Base-by-base conservation (phyloP, 306 rosid genomes). In the Cucumis melo region DNA sequence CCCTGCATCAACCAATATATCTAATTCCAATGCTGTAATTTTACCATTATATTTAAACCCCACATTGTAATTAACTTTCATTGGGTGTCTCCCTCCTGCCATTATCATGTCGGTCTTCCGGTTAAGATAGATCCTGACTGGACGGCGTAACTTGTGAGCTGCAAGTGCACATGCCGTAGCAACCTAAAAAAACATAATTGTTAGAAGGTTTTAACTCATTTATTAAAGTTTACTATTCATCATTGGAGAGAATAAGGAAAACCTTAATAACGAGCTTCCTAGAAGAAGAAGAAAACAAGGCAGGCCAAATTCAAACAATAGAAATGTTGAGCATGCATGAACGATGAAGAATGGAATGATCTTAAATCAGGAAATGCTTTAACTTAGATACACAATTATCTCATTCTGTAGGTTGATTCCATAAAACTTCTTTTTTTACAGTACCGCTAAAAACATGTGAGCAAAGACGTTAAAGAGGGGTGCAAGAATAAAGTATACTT, bases 71-170 rank as follows among this genome's bases (percentile, higher is more conserved):
- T 86, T 91, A 79, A 94, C 86, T 83, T 90, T 91, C 94, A 94
- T 86, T 44, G 98, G 96, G 87, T 94, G 98, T 83, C 98, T 86
- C 80, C 98, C 98, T 80, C 97, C 98, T 20, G 95, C 90, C 89
- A 90, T 86, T 82, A 91, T 84, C 97, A 91, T 91, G 79, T 94
- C 98, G 17, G 91, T 86, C 87, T 90, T 91, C 60, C 98, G 92
- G 85, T 90, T 85, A 15, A 87, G 83, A 79, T 90, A 91, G 13
- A 77, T 89, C 88, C 96, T 87, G 62, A 94, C 97, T 51, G 98
- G 97, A 76, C 86, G 78, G 15, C 77, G 79, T 80, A 94, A 80
- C 75, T 94, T 90, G 62, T 89, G 86, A 65, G 98, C 97, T 60
- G 98, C 95, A 46, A 94, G 91, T 6, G 98, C 97, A 85, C 97